These are phyloP conservation scores for Blastocystis sp. DNA, from an alignment of 352 stramenopile genomes.

Conservation along the genomic window DNA sequence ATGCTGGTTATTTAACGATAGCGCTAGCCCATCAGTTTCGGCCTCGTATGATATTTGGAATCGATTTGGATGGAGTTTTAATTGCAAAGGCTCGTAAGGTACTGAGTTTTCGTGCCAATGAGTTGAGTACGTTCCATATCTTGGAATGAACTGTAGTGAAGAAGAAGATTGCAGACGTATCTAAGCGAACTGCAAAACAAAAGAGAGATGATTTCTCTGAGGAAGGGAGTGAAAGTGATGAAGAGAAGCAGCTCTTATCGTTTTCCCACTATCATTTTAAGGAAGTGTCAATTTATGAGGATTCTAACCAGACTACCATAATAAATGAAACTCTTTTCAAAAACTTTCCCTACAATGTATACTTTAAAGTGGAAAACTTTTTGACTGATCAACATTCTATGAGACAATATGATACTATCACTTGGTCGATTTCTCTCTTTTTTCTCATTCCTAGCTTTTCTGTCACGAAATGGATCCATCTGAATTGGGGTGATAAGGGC, in stretches of 20 bases:
- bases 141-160: background rate
- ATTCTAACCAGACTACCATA: background rate
- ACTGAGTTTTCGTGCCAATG: background rate
- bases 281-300: background rate
- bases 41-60: conserved; percentile 18
- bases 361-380: conserved; percentile 52
- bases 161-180: background rate
- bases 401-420: conserved; percentile 32
- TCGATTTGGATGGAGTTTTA: conserved; percentile 31
- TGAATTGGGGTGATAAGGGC: conserved; percentile 46
- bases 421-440: background rate
- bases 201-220: background rate
- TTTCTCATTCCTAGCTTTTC: conserved; percentile 19
- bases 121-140: background rate
- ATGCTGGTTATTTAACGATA: conserved; percentile 50
- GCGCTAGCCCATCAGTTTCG: background rate
- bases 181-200: background rate
- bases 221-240: background rate
- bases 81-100: conserved; percentile 40
- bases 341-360: conserved; percentile 23
- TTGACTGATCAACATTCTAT: background rate
- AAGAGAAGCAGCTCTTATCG: background rate
- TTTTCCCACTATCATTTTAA: conserved; percentile 50
- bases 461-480: conserved; percentile 38
- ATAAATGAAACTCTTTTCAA: background rate